Evolutionary conservation across 768 basidiomycete species (phyloP).

Genomic region (Terana coerulea): DNA sequence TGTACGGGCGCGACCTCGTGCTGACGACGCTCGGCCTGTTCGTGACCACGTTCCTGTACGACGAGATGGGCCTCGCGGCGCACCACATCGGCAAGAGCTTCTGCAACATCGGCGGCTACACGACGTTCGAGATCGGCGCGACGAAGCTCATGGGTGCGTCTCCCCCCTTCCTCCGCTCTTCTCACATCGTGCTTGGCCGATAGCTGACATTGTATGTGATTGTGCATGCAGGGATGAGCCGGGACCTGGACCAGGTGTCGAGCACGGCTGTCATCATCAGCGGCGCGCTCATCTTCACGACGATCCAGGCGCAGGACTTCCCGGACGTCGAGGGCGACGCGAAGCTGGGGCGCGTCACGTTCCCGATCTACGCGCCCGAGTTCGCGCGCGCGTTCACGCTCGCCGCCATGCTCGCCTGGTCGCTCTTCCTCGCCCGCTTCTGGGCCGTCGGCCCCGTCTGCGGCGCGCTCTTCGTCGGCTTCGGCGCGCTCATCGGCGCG

Average conservation of each 20-base stretch:
- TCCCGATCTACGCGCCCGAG: conserved; percentile 41
- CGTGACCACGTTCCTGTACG: conserved; percentile 13
- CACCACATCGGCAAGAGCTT: conserved; percentile 11
- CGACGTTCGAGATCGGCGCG: conserved; percentile 4
- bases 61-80: conserved; percentile 20
- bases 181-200: background rate
- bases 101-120: conserved; percentile 6
- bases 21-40: conserved; percentile 16
- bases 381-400: conserved; percentile 29
- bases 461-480: conserved; percentile 25
- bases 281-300: conserved; percentile 38
- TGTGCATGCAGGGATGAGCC: conserved; percentile 19
- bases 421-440: conserved; percentile 26
- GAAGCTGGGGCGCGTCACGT: conserved; percentile 34
- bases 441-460: conserved; percentile 33
- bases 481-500: conserved; percentile 30
- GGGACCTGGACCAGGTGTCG: conserved; percentile 2
- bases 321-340: conserved; percentile 42
- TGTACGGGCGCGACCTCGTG: conserved; percentile 17
- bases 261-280: conserved; percentile 32
- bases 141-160: conserved; percentile 6
- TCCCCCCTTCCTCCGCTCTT: conserved; percentile 1
- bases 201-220: background rate
- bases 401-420: conserved; percentile 36
- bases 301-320: conserved; percentile 48